These are phyloP conservation scores for Rhodotorula sp. DNA, from an alignment of 1,284 basidiomycete genomes.

Conservation along the genomic window DNA sequence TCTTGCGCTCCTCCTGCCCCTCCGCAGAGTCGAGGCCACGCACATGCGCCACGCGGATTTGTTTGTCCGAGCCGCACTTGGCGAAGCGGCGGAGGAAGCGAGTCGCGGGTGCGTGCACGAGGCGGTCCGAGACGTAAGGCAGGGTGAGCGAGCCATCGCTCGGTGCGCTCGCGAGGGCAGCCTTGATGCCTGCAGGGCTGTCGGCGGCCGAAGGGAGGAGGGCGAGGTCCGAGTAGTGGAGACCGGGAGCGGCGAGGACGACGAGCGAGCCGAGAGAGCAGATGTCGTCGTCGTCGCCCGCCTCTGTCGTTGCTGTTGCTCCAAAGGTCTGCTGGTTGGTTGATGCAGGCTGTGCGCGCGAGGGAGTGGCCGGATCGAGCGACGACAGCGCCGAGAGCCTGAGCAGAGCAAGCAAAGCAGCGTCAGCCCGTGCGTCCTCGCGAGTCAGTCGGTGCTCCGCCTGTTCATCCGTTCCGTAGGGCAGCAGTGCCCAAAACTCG, in stretches of 20 bases:
- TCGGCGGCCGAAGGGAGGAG: conserved; percentile 19
- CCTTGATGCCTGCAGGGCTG: neutral
- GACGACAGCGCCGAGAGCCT: conserved; percentile 17
- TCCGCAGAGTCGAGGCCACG: conserved; percentile 6
- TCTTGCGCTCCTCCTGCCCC: neutral
- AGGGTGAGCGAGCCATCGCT: neutral
- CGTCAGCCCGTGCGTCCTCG: neutral
- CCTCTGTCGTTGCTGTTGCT: neutral
- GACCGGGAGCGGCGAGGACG: conserved; percentile 32
- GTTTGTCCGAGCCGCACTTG: neutral
- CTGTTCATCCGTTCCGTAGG: no score
- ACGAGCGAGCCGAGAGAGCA: conserved; percentile 33
- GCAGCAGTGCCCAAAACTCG: no score
- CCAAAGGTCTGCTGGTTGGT: conserved; percentile 14
- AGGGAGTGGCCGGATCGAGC: neutral
- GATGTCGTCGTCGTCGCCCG: conserved; percentile 5
- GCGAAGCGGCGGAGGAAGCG: conserved; percentile 17
- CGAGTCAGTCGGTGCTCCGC: neutral
- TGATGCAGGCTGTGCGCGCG: neutral
- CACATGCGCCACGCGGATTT: conserved; percentile 13
- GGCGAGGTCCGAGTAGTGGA: conserved; percentile 37
- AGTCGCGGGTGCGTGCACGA: conserved; percentile 1
- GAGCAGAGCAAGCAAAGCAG: neutral
- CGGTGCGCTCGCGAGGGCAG: neutral
- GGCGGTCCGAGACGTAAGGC: conserved; percentile 8